A percentile compares a stretch with the other conserved stretches of the same genome.
phyloP scores from a whole-genome alignment of 176 grass and related monocot species.

The Pontederia paniculata region DNA sequence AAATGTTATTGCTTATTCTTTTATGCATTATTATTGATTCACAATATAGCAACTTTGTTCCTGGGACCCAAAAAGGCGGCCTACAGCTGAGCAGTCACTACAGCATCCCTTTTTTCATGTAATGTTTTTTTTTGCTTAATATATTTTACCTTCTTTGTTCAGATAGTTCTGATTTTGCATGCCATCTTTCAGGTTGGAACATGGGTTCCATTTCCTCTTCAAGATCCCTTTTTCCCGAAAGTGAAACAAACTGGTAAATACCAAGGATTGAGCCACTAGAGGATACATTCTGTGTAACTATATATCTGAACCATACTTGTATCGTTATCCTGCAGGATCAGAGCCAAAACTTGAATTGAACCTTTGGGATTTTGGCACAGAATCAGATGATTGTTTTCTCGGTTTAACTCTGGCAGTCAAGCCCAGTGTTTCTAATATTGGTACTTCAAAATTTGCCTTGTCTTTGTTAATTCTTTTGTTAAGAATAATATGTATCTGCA shows the following conservation, averaged over 20 bases:
- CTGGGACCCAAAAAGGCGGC: slow-evolving; percentile 75
- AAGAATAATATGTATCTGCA: slow-evolving; percentile 7
- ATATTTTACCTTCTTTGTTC: slow-evolving; percentile 4
- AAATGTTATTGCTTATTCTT: neutral
- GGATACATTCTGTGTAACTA: neutral
- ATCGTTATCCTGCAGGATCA: slow-evolving; percentile 26
- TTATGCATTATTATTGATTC: slow-evolving; percentile 1
- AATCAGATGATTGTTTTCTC: slow-evolving; percentile 67
- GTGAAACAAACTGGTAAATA: slow-evolving; percentile 34
- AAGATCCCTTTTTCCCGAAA: slow-evolving; percentile 27
- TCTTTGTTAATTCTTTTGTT: slow-evolving; percentile 3
- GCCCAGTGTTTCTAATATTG: slow-evolving; percentile 57
- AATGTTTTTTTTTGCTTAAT: slow-evolving; percentile 21
- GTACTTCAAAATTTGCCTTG: slow-evolving; percentile 12
- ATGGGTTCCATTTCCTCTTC: slow-evolving; percentile 37
- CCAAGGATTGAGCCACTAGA: neutral
- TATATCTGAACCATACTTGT: neutral
- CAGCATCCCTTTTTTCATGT: slow-evolving; percentile 91
- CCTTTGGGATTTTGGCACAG: slow-evolving; percentile 59
- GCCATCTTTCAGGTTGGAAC: slow-evolving; percentile 31
- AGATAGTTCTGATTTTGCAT: slow-evolving; percentile 20
- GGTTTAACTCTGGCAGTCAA: slow-evolving; percentile 77
- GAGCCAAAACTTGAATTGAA: slow-evolving; percentile 65
- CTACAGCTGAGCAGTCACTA: slow-evolving; percentile 74
- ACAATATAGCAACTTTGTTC: slow-evolving; percentile 66